Evolutionary conservation across 768 basidiomycete genomes (phyloP).

Genomic region (Phlebiopsis flavidoalba): DNA sequence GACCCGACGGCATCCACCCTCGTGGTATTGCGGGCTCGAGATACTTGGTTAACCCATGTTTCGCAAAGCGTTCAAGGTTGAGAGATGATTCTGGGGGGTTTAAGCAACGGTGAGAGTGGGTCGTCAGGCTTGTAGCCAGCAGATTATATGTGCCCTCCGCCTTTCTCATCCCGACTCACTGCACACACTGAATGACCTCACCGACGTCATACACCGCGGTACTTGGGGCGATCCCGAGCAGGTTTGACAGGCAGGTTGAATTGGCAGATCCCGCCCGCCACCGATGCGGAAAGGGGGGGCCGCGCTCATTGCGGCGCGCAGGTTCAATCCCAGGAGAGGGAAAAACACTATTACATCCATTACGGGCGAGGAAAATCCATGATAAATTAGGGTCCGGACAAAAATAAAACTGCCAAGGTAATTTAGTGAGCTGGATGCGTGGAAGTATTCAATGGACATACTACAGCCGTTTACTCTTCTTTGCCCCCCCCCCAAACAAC

Average conservation of each 20-base stretch:
- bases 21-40: constrained; percentile 19
- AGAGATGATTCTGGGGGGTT: background rate
- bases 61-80: background rate
- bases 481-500: background rate
- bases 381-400: background rate
- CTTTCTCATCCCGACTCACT: background rate
- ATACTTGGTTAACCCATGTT: constrained; percentile 25
- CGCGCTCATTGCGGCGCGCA: background rate
- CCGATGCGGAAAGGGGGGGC: background rate
- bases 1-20: constrained; percentile 26
- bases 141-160: constrained; percentile 1
- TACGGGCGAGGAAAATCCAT: background rate
- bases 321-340: background rate
- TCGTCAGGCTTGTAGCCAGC: background rate
- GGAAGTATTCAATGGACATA: background rate
- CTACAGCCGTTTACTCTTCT: background rate
- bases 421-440: too few relatives aligned
- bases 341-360: background rate
- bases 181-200: constrained; percentile 4
- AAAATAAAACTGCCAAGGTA: background rate
- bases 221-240: constrained; percentile 6
- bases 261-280: background rate
- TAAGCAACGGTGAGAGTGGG: background rate
- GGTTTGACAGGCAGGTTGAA: background rate
- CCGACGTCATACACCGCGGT: background rate